Evolutionary conservation across 2,329 filamentous ascomycete genomes (phyloP).

Genomic region (Apiospora aurea): DNA sequence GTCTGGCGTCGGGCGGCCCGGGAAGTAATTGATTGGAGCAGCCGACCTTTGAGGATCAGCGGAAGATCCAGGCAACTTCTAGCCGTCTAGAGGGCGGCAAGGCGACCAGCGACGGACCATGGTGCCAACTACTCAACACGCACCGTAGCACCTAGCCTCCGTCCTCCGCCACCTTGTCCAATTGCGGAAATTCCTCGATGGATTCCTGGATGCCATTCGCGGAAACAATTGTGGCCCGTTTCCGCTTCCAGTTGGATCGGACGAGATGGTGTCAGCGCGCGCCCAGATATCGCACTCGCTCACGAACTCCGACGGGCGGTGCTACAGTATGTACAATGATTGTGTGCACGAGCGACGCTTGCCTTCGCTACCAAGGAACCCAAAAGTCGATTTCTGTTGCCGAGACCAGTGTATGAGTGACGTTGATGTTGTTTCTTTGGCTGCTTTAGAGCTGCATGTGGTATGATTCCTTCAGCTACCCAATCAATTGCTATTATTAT

Average conservation of each 20-base stretch:
- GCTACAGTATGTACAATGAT: background rate
- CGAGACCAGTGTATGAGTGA: background rate
- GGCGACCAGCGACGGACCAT: background rate
- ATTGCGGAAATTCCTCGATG: slow-evolving; percentile 11
- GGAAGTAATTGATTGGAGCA: background rate
- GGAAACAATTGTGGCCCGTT: slow-evolving; percentile 19
- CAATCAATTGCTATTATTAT: slow-evolving; percentile 18
- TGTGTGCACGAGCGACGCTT: background rate
- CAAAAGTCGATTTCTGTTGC: background rate
- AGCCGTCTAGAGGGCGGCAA: background rate
- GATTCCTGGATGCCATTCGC: slow-evolving; percentile 18
- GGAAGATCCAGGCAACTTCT: background rate
- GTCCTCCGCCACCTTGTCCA: slow-evolving; percentile 6
- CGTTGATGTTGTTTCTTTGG: background rate
- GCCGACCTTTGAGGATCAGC: slow-evolving; percentile 1
- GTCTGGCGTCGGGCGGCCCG: slow-evolving; percentile 4
- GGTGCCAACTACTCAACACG: background rate
- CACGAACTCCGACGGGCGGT: slow-evolving; percentile 13
- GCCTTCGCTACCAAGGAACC: background rate
- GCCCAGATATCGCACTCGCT: background rate
- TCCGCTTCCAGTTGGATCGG: slow-evolving; percentile 2
- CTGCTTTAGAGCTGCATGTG: slow-evolving; percentile 8
- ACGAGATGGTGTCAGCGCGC: slow-evolving; percentile 1
- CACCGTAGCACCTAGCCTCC: background rate
- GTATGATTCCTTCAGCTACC: background rate